These are phyloP conservation scores for Blastobotrys capitulatus DNA, from an alignment of 1,139 yeast genomes.

Conservation along the genomic window DNA sequence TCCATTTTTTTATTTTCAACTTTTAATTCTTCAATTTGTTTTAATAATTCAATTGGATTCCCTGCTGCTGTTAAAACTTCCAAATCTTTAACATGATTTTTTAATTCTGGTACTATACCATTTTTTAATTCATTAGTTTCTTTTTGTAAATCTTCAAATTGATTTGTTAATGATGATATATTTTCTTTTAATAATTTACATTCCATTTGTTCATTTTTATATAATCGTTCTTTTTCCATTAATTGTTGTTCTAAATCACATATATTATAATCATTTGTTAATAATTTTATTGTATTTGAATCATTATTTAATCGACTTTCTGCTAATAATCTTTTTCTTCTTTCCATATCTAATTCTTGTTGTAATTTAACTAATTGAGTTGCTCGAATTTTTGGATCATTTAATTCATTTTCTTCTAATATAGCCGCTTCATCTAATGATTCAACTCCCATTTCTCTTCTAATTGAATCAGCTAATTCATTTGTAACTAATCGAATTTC, in stretches of 20 bases:
- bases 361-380: slow-evolving; percentile 26
- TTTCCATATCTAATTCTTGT: slow-evolving; percentile 30
- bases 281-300: slow-evolving; percentile 8
- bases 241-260: slow-evolving; percentile 24
- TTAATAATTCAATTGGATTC: slow-evolving; percentile 29
- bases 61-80: slow-evolving; percentile 30
- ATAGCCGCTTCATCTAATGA: slow-evolving; percentile 14
- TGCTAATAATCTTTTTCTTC: slow-evolving; percentile 31
- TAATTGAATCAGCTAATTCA: slow-evolving; percentile 35
- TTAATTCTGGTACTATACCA: slow-evolving; percentile 28
- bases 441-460: slow-evolving; percentile 32
- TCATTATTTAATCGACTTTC: slow-evolving; percentile 18
- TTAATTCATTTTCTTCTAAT: slow-evolving; percentile 4
- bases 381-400: slow-evolving; percentile 18
- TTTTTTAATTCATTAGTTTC: slow-evolving; percentile 33
- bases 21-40: slow-evolving; percentile 32
- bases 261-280: slow-evolving; percentile 15
- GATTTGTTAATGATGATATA: slow-evolving; percentile 20
- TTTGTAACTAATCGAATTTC: slow-evolving; percentile 34
- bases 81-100: slow-evolving; percentile 26
- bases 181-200: slow-evolving; percentile 19
- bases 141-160: slow-evolving; percentile 28
- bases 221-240: slow-evolving; percentile 22
- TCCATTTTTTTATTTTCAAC: slow-evolving; percentile 33
- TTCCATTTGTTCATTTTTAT: slow-evolving; percentile 25